Evolutionary conservation across 805 yeast genomes (phyloP).

Genomic region (Phaffomyces thermotolerans): DNA sequence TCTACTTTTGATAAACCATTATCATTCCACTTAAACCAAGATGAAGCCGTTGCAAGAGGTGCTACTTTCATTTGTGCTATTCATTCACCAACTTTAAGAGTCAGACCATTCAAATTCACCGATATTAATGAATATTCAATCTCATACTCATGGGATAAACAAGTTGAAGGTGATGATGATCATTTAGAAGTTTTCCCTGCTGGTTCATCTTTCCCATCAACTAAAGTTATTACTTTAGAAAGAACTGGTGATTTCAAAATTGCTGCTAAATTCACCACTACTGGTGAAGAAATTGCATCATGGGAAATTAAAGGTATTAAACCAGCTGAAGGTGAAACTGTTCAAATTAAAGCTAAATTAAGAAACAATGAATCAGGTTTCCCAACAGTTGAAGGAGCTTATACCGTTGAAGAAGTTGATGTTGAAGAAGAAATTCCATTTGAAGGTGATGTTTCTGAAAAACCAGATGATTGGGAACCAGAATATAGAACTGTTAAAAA

Average conservation of each 20-base stretch:
- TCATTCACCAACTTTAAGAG: constrained; percentile 98
- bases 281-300: constrained; percentile 63
- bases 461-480: constrained; percentile 82
- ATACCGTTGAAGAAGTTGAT: constrained; percentile 85
- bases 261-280: constrained; percentile 79
- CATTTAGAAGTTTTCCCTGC: constrained; percentile 95
- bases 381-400: constrained; percentile 88
- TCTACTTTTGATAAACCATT: constrained; percentile 79
- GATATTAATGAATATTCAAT: constrained; percentile 89
- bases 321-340: constrained; percentile 68
- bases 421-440: constrained; percentile 83
- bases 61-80: constrained; percentile 98
- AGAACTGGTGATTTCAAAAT: constrained; percentile 84
- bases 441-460: constrained; percentile 47
- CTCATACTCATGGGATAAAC: constrained; percentile 91
- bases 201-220: constrained; percentile 88
- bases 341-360: constrained; percentile 86
- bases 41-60: constrained; percentile 98
- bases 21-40: constrained; percentile 95
- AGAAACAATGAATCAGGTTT: constrained; percentile 97
- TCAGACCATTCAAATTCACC: constrained; percentile 97
- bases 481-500: constrained; percentile 86
- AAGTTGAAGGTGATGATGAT: constrained; percentile 81
- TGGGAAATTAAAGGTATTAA: constrained; percentile 86
- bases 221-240: constrained; percentile 90